A percentile compares a stretch with the other conserved stretches of the same genome.
These are phyloP conservation scores for Annona squamosa DNA, from an alignment of 164 flowering plant species.

Conservation along the genomic window DNA sequence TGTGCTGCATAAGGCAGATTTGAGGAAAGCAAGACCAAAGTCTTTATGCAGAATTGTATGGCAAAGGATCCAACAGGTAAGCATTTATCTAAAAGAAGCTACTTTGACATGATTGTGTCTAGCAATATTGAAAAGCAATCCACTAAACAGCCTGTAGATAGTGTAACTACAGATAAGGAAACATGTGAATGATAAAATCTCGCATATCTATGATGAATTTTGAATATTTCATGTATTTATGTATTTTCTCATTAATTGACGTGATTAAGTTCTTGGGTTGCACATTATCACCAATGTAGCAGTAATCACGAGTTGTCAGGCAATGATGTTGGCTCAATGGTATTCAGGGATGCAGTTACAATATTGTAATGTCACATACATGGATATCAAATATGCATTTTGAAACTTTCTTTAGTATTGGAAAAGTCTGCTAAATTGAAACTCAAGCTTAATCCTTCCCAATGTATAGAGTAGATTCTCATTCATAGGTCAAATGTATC, in stretches of 20 bases:
- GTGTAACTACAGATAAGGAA: not conserved
- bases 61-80: not conserved
- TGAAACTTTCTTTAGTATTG: too few species aligned
- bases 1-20: constrained; percentile 39
- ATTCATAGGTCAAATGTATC: not conserved
- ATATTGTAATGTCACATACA: not conserved
- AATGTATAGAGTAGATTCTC: not conserved
- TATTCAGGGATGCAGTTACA: not conserved
- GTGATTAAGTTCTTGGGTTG: not conserved
- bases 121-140: not conserved
- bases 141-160: not conserved
- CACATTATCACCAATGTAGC: not conserved
- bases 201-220: not conserved
- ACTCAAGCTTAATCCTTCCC: not conserved
- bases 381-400: not conserved
- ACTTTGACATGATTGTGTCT: not conserved
- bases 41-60: constrained; percentile 10
- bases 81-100: not conserved
- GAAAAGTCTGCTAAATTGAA: not conserved
- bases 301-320: not conserved
- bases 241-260: not conserved
- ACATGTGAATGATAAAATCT: not conserved
- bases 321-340: not conserved
- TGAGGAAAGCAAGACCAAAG: constrained; percentile 23
- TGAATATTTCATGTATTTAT: not conserved